These are phyloP conservation scores for Entelexis sorbosivorans DNA, from an alignment of 1,139 yeast species.

Conservation along the genomic window DNA sequence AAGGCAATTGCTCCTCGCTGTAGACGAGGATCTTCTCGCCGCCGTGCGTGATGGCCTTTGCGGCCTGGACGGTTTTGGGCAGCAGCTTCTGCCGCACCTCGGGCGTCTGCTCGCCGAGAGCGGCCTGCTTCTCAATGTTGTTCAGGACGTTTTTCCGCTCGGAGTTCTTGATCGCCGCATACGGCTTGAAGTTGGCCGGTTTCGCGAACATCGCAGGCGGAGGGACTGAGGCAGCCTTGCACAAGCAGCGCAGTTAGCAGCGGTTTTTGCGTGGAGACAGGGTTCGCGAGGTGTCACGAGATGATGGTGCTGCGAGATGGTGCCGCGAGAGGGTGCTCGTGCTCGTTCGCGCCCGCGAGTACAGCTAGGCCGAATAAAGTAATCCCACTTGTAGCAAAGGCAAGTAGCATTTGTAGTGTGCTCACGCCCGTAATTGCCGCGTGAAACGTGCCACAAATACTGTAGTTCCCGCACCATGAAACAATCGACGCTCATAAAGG, in stretches of 20 bases:
- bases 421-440: too few species aligned
- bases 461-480: too few species aligned
- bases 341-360: too few species aligned
- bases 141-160: conserved; percentile 57
- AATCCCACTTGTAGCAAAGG: too few species aligned
- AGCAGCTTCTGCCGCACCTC: conserved; percentile 36
- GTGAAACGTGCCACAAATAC: too few species aligned
- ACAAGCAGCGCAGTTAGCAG: too few species aligned
- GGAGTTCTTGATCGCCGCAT: conserved; percentile 69
- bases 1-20: conserved; percentile 54
- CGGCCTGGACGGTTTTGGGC: conserved; percentile 55
- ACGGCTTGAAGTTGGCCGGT: conserved; percentile 43
- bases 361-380: too few species aligned
- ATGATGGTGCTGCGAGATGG: background rate
- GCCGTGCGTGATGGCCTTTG: conserved; percentile 48
- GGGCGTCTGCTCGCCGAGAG: conserved; percentile 25
- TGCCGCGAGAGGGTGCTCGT: too few species aligned
- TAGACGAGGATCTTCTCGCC: conserved; percentile 53
- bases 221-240: background rate
- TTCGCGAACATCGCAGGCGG: conserved; percentile 22
- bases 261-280: background rate
- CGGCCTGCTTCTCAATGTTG: conserved; percentile 38
- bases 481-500: too few species aligned
- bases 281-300: background rate
- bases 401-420: too few species aligned